Evolutionary conservation across 129 eudicot genomes (phyloP), one percentile per base, ranked within the genome.

Genomic region (Silybum marianum): DNA sequence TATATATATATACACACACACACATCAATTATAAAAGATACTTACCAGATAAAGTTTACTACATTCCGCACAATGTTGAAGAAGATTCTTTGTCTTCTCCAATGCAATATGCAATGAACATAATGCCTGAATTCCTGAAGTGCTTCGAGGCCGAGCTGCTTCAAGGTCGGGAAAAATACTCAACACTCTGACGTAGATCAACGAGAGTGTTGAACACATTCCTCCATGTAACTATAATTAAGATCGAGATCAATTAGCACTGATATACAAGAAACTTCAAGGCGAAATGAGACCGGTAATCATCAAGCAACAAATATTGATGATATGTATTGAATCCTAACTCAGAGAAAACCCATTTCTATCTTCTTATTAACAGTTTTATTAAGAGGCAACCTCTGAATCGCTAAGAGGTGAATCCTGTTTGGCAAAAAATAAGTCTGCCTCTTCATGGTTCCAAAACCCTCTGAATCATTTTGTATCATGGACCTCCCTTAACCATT

Each of bases 61-160:
- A 66, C 96, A 95, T 69, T 90, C 97, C 4, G 98, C 90, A 71
- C 98, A 95, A 75, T 95, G 98, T 80, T 92, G 97, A 82, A 95
- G 93, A 80, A 95, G 85, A 79, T 86, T 90, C 87, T 89, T 92
- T 13, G 97, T 88, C 89, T 95, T 95, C 88, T 95, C 98, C 38
- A 95, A 87, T 4, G 98, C 97, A 28, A 95, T 88, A 81, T 95
- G 98, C 78, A 95, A 81, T 68, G 98, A 88, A 80, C 98, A 95
- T 36, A 95, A 79, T 18, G 98, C 97, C 85, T 95, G 98, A 78
- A 95, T 95, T 6, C 98, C 98, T 8, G 98, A 87, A 40, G 93
- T 95, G 81, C 98, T 95, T 58, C 98, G 85, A n/a, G 98, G 98
- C 44, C 98, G 82, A 34, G 98, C 91, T 2, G 96, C 98, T 90